Conservation (phyloP, 495 filamentous ascomycete genomes). For the Cercophora newfieldiana region DNA sequence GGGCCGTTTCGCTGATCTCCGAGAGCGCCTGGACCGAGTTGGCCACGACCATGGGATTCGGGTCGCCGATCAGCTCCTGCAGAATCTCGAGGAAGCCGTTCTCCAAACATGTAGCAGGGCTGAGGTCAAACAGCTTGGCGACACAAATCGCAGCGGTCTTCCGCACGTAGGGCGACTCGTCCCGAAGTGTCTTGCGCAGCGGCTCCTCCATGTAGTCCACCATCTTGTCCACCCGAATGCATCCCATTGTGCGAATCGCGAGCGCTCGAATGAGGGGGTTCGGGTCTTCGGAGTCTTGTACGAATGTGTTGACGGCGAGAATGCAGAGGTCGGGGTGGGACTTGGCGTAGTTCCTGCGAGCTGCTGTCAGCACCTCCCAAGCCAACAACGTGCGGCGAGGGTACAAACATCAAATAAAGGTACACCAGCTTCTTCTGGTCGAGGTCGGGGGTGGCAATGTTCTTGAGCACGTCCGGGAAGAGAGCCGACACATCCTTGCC, state of each 20-base stretch:
- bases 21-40: conserved; percentile 92
- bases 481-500: conserved; percentile 98
- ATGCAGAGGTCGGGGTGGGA: conserved; percentile 99
- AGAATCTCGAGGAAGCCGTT: conserved; percentile 96
- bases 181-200: conserved; percentile 89
- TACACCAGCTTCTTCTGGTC: conserved; percentile 99
- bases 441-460: conserved; percentile 91
- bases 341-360: conserved; percentile 94
- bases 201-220: conserved; percentile 99
- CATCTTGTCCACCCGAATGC: conserved; percentile 98
- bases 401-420: conserved; percentile 80
- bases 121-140: conserved; percentile 95
- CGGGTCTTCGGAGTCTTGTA: conserved; percentile 98
- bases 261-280: conserved; percentile 94
- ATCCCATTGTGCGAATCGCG: conserved; percentile 98
- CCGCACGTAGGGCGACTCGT: conserved; percentile 97
- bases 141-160: conserved; percentile 98
- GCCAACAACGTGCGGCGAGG: conserved; percentile 3
- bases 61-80: conserved; percentile 94
- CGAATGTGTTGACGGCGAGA: conserved; percentile 98
- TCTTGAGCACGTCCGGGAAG: conserved; percentile 98
- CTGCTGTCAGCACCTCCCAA: background rate
- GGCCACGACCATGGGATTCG: conserved; percentile 98
- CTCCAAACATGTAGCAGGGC: conserved; percentile 86
- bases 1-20: conserved; percentile 87